Evolutionary conservation across 179 eudicot species (phyloP), one percentile per base, ranked within the genome.

Genomic region (Pouteria campechiana): DNA sequence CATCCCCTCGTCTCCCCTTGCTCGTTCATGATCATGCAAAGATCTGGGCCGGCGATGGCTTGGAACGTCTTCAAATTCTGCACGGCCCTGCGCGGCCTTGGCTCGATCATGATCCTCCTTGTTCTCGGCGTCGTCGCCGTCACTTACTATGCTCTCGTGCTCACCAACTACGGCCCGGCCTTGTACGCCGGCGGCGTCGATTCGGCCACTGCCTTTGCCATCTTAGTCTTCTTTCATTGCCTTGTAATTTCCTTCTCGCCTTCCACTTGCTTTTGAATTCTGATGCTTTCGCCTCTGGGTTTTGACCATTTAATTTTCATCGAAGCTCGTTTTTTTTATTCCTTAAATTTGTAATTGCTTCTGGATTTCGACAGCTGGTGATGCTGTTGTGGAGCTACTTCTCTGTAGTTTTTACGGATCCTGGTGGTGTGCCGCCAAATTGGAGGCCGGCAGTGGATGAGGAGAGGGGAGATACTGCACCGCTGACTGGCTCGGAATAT

Each of bases 361-460:
- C n/a, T n/a, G n/a, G n/a, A n/a, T n/a, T 25, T 46, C 17, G 65
- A 76, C 83, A 90, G 98, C 65, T 90, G 71, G 81, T 50, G 59
- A 82, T 90, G 98, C 75, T 90, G 33, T 53, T 90, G 28, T 90
- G 98, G 98, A 86, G 98, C 67, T 90, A 90, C 55, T 90, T 90
- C 37, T 63, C 92, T 48, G 90, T 79, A 39, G 94, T 90, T 25
- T 80, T 90, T 46, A 86, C 96, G 53, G 96, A 90, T 55, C 98
- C 98, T 3, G 98, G 98, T 24, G 11, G 68, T 44, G 98, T 90
- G 42, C 98, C 96, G 5, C 73, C 85, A 2, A 79, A 87, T 46
- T 90, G 96, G 96, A 73, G 80, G 64, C 98, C 96, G 25, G 31
- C 25, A 5, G 42, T 65, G 44, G 98, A 90, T 40, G 98, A 87